These are phyloP conservation scores for Gnetum montanum DNA, from an alignment of 75 land plant species.

Conservation along the genomic window DNA sequence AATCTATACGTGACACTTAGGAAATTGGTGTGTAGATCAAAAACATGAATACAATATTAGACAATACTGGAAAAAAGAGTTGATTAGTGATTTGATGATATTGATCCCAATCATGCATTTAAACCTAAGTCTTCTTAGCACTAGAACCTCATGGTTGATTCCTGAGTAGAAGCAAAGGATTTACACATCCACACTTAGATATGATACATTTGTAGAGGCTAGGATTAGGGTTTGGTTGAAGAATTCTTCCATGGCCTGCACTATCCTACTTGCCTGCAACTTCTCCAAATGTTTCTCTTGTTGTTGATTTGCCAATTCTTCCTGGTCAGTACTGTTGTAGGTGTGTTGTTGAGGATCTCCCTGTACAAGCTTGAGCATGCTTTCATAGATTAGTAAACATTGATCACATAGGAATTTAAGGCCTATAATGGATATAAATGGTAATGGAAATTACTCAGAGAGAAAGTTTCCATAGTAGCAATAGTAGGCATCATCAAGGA, in stretches of 20 bases:
- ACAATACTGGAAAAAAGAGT: no score
- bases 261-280: constrained; percentile 8
- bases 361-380: not conserved
- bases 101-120: constrained; percentile 71
- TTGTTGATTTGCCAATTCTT: not conserved
- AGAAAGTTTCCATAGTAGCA: no score
- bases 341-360: not conserved
- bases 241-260: constrained; percentile 23
- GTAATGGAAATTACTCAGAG: no score
- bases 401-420: not conserved
- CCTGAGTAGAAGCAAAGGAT: constrained; percentile 76
- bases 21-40: no score
- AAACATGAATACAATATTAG: no score
- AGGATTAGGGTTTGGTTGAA: no score
- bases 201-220: constrained; percentile 7
- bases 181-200: constrained; percentile 25
- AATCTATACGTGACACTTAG: no score
- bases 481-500: no score
- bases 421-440: no score
- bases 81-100: constrained; percentile 60
- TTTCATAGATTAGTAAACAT: not conserved
- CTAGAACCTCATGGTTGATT: constrained; percentile 79
- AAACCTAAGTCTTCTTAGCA: constrained; percentile 45
- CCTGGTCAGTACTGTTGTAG: not conserved
- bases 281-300: not conserved